A percentile compares a stretch with the other conserved stretches of the same genome.
Conservation (phyloP, 495 filamentous ascomycete species). For the Hypomontagnella monticulosa region DNA sequence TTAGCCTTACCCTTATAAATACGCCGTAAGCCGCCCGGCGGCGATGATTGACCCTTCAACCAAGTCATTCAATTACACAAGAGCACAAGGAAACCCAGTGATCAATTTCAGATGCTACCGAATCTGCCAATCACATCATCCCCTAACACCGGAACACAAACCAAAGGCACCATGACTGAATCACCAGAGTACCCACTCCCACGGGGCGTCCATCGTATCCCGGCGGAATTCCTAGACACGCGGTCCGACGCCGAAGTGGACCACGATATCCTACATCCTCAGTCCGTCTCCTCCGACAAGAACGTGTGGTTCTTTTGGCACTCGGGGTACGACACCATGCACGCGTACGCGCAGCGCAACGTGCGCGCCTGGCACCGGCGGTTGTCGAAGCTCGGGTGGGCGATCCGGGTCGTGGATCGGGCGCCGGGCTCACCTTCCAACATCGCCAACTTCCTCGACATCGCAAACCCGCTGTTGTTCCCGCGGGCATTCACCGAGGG, state of each 20-base stretch:
- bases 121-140: background rate
- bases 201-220: constrained; percentile 46
- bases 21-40: background rate
- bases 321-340: constrained; percentile 55
- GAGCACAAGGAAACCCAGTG: background rate
- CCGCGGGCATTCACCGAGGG: constrained; percentile 59
- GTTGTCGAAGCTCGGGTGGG: constrained; percentile 61
- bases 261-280: constrained; percentile 52
- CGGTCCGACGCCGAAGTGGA: constrained; percentile 60
- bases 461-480: constrained; percentile 53
- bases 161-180: background rate
- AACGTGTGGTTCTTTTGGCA: constrained; percentile 70
- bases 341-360: constrained; percentile 63
- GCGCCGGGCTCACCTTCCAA: constrained; percentile 55
- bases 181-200: constrained; percentile 44
- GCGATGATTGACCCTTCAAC: background rate
- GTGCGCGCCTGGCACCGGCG: constrained; percentile 66
- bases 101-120: background rate
- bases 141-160: background rate
- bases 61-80: background rate
- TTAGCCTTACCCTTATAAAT: background rate
- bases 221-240: constrained; percentile 50
- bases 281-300: constrained; percentile 55
- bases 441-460: constrained; percentile 59
- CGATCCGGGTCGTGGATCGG: constrained; percentile 61